Evolutionary conservation across 2,329 filamentous ascomycete species (phyloP), one percentile per base, ranked within the genome.

Genomic region (Bipolaris victoriae): DNA sequence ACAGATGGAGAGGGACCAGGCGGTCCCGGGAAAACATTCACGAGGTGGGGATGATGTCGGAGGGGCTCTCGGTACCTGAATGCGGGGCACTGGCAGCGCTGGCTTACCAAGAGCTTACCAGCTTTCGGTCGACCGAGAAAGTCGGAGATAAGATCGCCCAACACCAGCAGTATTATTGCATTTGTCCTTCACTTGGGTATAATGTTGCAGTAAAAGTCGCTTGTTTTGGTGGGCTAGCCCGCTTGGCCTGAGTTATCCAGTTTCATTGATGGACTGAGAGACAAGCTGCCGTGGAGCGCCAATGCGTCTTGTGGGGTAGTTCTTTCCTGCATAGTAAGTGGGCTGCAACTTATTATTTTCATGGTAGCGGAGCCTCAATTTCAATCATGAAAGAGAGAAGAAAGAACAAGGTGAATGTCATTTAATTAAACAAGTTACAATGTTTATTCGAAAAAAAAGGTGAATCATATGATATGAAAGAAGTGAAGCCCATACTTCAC

Each of bases 21-120:
- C n/a, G 52, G 24, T 9, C 31, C 52, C 55, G 60, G 53, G 36
- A 58, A 58, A 55, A 50, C 46, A 26, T 52, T 58, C 51, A 57
- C 20, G 36, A 55, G 51, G 53, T 54, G 55, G 55, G 50, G 55
- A 47, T 54, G 51, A 47, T 58, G 55, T 50, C 53, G 55, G 57
- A 54, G 57, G 52, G 49, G 54, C 45, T 33, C 20, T 63, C 62
- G 62, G 62, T 59, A 59, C 57, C 54, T 54, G 60, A 51, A 60
- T 58, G 60, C 54, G 60, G 60, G 60, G 60, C 45, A 53, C 43
- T 26, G 15, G 39, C 39, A 22, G 39, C 20, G 43, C 26, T 29
- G 35, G 57, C 60, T 60, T 55, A 60, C 54, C 51, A 62, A 60
- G 57, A 60, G 49, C 57, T 62, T 54, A 62, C 57, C 44, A 47